phyloP scores from a whole-genome alignment of 495 filamentous ascomycete genomes.

The Staphylotrichum longicolle region DNA sequence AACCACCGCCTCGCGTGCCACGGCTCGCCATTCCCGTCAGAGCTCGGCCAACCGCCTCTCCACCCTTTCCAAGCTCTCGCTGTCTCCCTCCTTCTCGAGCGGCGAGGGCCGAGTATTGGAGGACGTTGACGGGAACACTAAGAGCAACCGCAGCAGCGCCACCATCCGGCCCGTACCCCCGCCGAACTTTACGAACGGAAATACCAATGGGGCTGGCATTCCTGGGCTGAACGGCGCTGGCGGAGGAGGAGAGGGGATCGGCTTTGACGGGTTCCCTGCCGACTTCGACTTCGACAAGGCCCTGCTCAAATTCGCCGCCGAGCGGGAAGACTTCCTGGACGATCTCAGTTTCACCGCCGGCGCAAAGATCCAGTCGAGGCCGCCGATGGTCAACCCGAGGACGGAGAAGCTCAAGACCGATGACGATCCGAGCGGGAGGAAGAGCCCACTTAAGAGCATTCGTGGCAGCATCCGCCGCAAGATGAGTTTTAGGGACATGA shows the following conservation, averaged over 20 bases:
- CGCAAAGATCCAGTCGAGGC: slow-evolving; percentile 65
- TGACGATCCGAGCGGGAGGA: slow-evolving; percentile 54
- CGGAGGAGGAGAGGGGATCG: slow-evolving; percentile 24
- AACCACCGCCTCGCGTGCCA: slow-evolving; percentile 47
- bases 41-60: slow-evolving; percentile 66
- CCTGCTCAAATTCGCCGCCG: slow-evolving; percentile 87
- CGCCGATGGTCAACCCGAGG: slow-evolving; percentile 68
- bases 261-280: slow-evolving; percentile 31
- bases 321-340: slow-evolving; percentile 88
- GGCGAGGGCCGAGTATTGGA: slow-evolving; percentile 58
- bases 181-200: slow-evolving; percentile 31
- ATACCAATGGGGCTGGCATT: slow-evolving; percentile 13
- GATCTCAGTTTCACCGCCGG: slow-evolving; percentile 89
- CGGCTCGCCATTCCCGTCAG: slow-evolving; percentile 58
- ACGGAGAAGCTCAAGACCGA: slow-evolving; percentile 80
- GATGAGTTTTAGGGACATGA: slow-evolving; percentile 91
- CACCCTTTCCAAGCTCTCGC: slow-evolving; percentile 61
- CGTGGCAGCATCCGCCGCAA: slow-evolving; percentile 79
- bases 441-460: slow-evolving; percentile 51
- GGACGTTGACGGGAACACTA: slow-evolving; percentile 57
- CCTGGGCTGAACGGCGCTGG: slow-evolving; percentile 21
- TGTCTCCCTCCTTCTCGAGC: slow-evolving; percentile 30
- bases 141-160: slow-evolving; percentile 84
- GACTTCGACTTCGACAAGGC: slow-evolving; percentile 91
- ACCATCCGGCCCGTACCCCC: slow-evolving; percentile 64